Percentiles rank a stretch among this genome's conserved stretches.
phyloP scores from a whole-genome alignment of 2,329 filamentous ascomycete species.

The Colletotrichum costaricense region DNA sequence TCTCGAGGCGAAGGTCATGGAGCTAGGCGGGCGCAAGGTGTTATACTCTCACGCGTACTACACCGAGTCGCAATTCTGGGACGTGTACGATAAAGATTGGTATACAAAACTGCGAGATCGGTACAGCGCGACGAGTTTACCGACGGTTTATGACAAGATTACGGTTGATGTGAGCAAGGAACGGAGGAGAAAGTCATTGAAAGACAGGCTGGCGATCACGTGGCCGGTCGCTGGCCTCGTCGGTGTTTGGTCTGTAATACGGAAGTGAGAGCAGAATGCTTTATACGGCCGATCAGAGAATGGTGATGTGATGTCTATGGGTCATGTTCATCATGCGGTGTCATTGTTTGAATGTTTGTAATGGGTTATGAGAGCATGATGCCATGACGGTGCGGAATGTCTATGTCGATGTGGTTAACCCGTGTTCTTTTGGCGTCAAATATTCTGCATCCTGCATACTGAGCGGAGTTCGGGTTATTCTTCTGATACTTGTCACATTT shows the following conservation, averaged over 20 bases:
- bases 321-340: not conserved
- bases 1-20: conserved; percentile 69
- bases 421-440: not conserved
- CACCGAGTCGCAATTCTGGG: conserved; percentile 76
- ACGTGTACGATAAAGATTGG: conserved; percentile 67
- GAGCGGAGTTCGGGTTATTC: not conserved
- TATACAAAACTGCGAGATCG: conserved; percentile 66
- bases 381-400: not conserved
- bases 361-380: not conserved
- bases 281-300: not conserved
- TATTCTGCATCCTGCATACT: not conserved
- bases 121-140: conserved; percentile 71
- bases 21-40: conserved; percentile 75
- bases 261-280: not conserved
- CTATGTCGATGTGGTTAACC: not conserved
- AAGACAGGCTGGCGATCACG: conserved; percentile 23
- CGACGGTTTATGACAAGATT: conserved; percentile 76
- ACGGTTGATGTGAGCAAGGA: conserved; percentile 50
- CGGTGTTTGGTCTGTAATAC: conserved; percentile 34
- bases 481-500: not conserved
- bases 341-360: not conserved
- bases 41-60: conserved; percentile 78
- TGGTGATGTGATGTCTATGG: not conserved
- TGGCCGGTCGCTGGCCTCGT: conserved; percentile 35
- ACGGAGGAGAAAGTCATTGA: not conserved